Conservation (phyloP, 306 rosid genomes). For the Quercus gilva region DNA sequence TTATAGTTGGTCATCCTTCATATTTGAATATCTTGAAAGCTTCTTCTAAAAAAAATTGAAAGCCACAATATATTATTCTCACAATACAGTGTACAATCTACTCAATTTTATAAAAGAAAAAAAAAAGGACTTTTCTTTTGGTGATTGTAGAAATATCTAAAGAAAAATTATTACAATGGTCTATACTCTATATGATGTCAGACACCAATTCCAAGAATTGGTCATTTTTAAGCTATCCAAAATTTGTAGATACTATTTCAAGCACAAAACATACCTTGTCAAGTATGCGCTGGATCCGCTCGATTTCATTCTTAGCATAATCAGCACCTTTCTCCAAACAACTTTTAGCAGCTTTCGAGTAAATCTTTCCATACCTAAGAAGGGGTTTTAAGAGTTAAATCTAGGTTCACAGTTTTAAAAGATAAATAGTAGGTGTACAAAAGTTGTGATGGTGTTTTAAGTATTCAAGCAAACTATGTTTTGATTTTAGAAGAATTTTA, state of each 20-base stretch:
- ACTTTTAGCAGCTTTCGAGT: conserved; percentile 79
- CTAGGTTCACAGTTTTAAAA: conserved; percentile 2
- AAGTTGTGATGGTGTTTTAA: background rate
- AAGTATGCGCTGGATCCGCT: conserved; percentile 80
- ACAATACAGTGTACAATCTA: background rate
- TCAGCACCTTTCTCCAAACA: conserved; percentile 69
- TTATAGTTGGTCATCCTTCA: background rate
- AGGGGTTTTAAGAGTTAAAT: background rate
- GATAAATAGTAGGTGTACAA: background rate
- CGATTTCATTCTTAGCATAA: conserved; percentile 84
- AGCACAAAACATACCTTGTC: conserved; percentile 54
- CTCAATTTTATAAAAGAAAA: background rate
- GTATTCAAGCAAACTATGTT: no score
- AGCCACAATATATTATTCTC: background rate
- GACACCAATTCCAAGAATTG: background rate
- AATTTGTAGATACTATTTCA: background rate
- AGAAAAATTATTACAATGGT: background rate
- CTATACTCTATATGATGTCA: no score
- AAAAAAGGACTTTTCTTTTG: background rate
- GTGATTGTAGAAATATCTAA: no score
- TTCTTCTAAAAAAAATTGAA: no score
- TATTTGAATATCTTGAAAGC: background rate
- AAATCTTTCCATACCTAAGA: conserved; percentile 76
- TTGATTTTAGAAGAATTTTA: no score
- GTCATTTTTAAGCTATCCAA: background rate